Conservation (phyloP, 1,284 basidiomycete genomes). For the Ceratobasidium sp. region DNA sequence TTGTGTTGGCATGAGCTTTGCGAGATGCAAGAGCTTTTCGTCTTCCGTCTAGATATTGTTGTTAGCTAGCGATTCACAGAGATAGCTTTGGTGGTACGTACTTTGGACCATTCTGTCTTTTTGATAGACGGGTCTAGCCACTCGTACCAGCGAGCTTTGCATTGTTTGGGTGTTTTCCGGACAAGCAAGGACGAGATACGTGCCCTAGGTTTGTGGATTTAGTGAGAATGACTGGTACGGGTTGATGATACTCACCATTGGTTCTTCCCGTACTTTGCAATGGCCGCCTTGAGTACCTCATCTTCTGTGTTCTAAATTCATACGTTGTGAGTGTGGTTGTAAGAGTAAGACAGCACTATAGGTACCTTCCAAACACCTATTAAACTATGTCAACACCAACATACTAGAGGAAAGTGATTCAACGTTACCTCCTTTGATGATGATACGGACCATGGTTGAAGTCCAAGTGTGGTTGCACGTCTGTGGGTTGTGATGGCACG, state of each 20-base stretch:
- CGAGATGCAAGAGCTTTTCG: conserved; percentile 97
- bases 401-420: conserved; percentile 24
- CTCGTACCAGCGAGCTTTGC: conserved; percentile 99
- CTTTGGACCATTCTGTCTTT: conserved; percentile 99
- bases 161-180: conserved; percentile 99
- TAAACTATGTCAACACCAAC: neutral
- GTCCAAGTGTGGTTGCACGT: conserved; percentile 13
- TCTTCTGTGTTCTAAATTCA: conserved; percentile 84
- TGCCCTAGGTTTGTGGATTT: conserved; percentile 72
- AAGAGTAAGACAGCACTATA: neutral
- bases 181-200: conserved; percentile 98
- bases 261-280: conserved; percentile 98
- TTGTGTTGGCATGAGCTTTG: conserved; percentile 99
- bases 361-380: conserved; percentile 56
- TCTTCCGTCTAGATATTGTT: conserved; percentile 81
- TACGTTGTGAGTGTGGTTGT: neutral
- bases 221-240: conserved; percentile 14
- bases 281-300: conserved; percentile 96
- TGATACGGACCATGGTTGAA: conserved; percentile 75
- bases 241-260: conserved; percentile 74
- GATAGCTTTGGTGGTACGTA: conserved; percentile 56
- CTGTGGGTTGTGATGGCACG: conserved; percentile 38
- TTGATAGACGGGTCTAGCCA: conserved; percentile 99
- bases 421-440: conserved; percentile 88
- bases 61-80: conserved; percentile 31